Base-by-base conservation (phyloP, 768 basidiomycete species). In the Kockovaella imperatae region DNA sequence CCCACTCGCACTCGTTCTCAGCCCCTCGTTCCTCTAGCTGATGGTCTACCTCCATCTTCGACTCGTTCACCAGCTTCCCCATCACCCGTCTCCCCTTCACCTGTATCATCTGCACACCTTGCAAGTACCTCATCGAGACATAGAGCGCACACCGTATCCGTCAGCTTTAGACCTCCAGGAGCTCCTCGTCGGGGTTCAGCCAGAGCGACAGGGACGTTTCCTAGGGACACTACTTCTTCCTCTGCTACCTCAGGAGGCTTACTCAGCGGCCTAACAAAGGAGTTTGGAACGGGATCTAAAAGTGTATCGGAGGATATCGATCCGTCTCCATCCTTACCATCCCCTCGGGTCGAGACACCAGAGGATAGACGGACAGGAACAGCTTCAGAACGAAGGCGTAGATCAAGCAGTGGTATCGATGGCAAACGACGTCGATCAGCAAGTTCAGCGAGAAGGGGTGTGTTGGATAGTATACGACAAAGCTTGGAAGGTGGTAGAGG, bases 131-230 rank as follows among this genome's bases (percentile, higher is more conserved):
- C n/a, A n/a, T n/a, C 35, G 4, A 23, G 52, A 15, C 17, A 35
- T 5, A 10, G 34, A 28, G 47, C 40, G 13, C 52, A 53, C 31
- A 43, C 47, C 30, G 41, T 53, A 24, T 32, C 36, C 8, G 52
- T 53, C 4, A 36, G 40, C 3, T 14, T 53, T 5, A 31, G 49
- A 3, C 49, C 42, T 14, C 31, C 42, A 11, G 24, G 24, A 3
- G 45, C 8, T 8, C 29, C 35, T n/a, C n/a, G n/a, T n/a, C n/a
- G n/a, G n/a, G n/a, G n/a, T n/a, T n/a, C n/a, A n/a, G n/a, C n/a
- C n/a, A n/a, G n/a, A n/a, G n/a, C n/a, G n/a, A n/a, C n/a, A n/a
- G n/a, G n/a, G n/a, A n/a, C n/a, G n/a, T n/a, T 13, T 42, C 8
- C 40, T 24, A 38, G 8, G 21, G 21, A 20, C 14, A 8, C 10